These are phyloP conservation scores for Gentiana macrophylla DNA, from an alignment of 257 asterid genomes.

Conservation along the genomic window DNA sequence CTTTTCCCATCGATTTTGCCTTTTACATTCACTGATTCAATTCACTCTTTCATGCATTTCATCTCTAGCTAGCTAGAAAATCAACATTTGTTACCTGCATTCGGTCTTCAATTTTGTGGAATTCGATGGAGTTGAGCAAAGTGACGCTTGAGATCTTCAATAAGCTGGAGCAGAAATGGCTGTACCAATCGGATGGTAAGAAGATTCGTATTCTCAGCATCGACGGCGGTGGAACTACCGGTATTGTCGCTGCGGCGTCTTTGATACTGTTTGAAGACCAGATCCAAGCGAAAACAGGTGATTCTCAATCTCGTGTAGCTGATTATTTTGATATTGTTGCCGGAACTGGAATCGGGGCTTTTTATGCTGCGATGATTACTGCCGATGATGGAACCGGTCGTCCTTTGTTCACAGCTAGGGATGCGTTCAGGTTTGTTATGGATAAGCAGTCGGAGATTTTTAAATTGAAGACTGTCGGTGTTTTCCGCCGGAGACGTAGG, in stretches of 20 bases:
- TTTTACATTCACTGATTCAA: too few species aligned
- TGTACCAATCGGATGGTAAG: conserved; percentile 65
- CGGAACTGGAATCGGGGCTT: conserved; percentile 83
- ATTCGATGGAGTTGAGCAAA: conserved; percentile 56
- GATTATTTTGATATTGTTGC: conserved; percentile 80
- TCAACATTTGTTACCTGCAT: too few species aligned
- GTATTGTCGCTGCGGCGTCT: conserved; percentile 49
- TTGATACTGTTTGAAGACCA: conserved; percentile 65
- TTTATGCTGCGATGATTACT: conserved; percentile 65
- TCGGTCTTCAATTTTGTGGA: neutral
- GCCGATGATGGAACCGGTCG: conserved; percentile 67
- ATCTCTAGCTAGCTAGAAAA: too few species aligned
- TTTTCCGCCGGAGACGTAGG: conserved; percentile 39
- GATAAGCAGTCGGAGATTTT: conserved; percentile 39
- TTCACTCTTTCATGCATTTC: too few species aligned
- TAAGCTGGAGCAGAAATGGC: conserved; percentile 88
- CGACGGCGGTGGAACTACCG: conserved; percentile 78
- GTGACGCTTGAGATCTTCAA: conserved; percentile 77
- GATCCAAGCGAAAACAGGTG: conserved; percentile 65
- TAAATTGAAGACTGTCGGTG: conserved; percentile 23
- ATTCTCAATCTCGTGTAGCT: conserved; percentile 48
- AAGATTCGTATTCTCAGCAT: conserved; percentile 66
- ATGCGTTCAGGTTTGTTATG: conserved; percentile 36
- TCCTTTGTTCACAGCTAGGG: conserved; percentile 56
- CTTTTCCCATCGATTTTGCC: too few species aligned